Conservation (phyloP, 2,329 filamentous ascomycete species). For the Penicillium oxalicum region DNA sequence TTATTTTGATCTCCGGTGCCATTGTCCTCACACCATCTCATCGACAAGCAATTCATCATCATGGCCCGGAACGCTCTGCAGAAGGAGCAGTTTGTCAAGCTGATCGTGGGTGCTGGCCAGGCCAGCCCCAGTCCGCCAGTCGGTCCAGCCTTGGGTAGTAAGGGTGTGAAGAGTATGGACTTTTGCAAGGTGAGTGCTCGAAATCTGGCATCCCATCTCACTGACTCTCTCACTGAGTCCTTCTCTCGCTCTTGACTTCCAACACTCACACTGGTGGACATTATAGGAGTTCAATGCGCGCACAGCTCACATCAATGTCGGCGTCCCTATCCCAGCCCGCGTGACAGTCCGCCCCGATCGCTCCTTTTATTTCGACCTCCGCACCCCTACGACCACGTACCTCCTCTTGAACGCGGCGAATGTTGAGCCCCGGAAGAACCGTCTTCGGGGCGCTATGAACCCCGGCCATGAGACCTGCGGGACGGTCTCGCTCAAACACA, state of each 20-base stretch:
- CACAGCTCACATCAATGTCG: constrained; percentile 74
- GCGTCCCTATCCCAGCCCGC: constrained; percentile 82
- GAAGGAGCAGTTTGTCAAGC: constrained; percentile 78
- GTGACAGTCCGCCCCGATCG: constrained; percentile 90
- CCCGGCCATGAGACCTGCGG: constrained; percentile 76
- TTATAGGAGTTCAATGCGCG: constrained; percentile 90
- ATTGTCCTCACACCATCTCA: not conserved
- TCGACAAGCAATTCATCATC: constrained; percentile 12
- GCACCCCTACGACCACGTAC: constrained; percentile 90
- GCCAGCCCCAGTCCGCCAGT: constrained; percentile 92
- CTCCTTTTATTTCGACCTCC: constrained; percentile 85
- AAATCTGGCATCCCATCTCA: not conserved
- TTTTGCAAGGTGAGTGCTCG: constrained; percentile 77
- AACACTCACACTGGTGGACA: too few relatives aligned
- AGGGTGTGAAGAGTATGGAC: constrained; percentile 98
- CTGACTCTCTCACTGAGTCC: too few relatives aligned
- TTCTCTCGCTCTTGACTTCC: not conserved
- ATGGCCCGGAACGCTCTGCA: constrained; percentile 50
- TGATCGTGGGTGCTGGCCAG: constrained; percentile 94
- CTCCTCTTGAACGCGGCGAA: constrained; percentile 79
- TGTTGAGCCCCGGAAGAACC: constrained; percentile 64
- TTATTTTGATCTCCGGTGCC: not conserved
- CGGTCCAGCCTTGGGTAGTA: constrained; percentile 90
- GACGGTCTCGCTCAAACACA: constrained; percentile 82
- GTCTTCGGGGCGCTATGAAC: constrained; percentile 66